Conservation (phyloP, 139 green algal genomes). For the Nannochloris sp. region DNA sequence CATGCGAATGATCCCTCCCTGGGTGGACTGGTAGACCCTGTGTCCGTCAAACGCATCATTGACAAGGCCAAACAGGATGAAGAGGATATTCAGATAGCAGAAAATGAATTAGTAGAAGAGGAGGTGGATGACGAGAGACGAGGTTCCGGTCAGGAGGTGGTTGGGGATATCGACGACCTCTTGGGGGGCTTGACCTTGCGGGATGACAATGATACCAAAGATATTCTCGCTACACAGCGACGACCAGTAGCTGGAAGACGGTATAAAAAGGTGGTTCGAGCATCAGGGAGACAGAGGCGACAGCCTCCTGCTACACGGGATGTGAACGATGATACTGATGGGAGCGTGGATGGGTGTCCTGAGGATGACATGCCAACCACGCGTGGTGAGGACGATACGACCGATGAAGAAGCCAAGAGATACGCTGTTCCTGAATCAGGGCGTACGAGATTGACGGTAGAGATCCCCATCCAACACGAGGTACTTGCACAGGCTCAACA, state of each 20-base stretch:
- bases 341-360: no score
- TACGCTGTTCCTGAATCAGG: not conserved
- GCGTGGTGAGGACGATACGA: no score
- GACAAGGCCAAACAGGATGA: no score
- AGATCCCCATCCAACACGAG: not conserved
- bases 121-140: not conserved
- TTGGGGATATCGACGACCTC: slow-evolving; percentile 16
- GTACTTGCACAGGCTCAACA: not conserved
- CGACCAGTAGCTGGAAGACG: not conserved
- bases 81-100: not conserved
- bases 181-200: not conserved
- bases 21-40: no score
- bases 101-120: not conserved
- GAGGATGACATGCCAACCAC: no score
- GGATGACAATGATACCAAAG: not conserved
- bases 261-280: slow-evolving; percentile 10
- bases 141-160: not conserved
- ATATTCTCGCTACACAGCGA: not conserved
- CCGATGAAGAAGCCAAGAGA: not conserved
- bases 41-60: no score
- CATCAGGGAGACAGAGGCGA: not conserved
- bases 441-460: no score
- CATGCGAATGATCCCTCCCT: not conserved
- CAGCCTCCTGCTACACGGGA: no score
- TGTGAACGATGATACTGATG: no score